Evolutionary conservation across 305 asterid species (phyloP).

Genomic region (Fraxinus platypoda): DNA sequence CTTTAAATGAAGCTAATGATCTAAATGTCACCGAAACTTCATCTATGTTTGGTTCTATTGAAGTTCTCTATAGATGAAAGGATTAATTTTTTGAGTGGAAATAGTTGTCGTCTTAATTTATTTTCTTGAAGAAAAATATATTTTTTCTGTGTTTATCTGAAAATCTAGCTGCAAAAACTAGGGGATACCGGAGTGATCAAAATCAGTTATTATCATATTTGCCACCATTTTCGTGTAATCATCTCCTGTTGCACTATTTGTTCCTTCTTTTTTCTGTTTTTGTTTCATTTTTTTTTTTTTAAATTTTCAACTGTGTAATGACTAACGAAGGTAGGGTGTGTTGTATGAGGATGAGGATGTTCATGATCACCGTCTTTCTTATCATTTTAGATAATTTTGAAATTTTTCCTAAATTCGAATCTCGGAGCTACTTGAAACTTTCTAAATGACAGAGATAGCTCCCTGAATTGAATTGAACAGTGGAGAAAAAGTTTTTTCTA

Average conservation of each 20-base stretch:
- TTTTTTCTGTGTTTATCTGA: background rate
- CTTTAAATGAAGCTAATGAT: background rate
- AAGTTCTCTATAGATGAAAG: background rate
- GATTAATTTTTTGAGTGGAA: constrained; percentile 5
- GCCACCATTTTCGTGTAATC: background rate
- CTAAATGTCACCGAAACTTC: background rate
- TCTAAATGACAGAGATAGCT: background rate
- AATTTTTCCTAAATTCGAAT: background rate
- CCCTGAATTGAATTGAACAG: background rate
- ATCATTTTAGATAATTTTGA: background rate
- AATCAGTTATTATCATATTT: background rate
- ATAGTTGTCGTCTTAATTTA: background rate
- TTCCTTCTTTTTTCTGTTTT: background rate
- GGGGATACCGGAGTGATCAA: background rate
- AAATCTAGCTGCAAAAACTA: background rate
- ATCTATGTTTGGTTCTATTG: background rate
- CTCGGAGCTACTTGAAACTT: background rate
- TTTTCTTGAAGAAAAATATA: background rate
- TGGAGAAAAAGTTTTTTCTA: background rate
- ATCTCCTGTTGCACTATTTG: background rate
- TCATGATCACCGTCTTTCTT: background rate
- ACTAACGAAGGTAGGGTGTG: background rate
- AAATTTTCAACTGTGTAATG: background rate
- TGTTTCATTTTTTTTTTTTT: background rate
- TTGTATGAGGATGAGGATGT: background rate